These are phyloP conservation scores for Cucurbita maxima DNA, from an alignment of 306 rosid species.

Conservation along the genomic window DNA sequence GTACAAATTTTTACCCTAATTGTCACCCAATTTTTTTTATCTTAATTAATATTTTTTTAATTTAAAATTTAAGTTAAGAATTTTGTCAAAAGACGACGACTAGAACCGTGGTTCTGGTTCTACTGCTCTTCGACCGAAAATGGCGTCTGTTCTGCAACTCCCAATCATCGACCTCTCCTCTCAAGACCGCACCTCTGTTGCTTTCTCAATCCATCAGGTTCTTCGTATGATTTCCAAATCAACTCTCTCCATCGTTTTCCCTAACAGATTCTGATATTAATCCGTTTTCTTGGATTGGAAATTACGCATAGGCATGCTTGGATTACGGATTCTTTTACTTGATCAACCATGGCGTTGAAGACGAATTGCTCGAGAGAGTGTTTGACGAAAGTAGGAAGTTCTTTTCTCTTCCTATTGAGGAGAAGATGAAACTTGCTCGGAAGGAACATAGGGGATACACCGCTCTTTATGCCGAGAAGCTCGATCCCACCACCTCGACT, in stretches of 20 bases:
- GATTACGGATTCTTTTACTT: slow-evolving; percentile 76
- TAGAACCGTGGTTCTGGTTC: not conserved
- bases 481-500: slow-evolving; percentile 28
- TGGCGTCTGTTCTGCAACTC: slow-evolving; percentile 25
- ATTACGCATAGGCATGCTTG: slow-evolving; percentile 40
- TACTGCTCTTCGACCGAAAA: not conserved
- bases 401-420: slow-evolving; percentile 44
- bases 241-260: not conserved
- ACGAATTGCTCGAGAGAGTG: slow-evolving; percentile 20
- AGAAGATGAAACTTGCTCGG: slow-evolving; percentile 41
- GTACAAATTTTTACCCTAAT: no score
- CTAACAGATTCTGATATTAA: not conserved
- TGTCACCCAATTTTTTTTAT: no score
- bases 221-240: not conserved
- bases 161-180: slow-evolving; percentile 60
- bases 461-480: slow-evolving; percentile 48
- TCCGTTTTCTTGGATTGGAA: not conserved
- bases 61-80: no score
- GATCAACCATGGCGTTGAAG: slow-evolving; percentile 64
- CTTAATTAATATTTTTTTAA: no score
- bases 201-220: slow-evolving; percentile 49
- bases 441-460: slow-evolving; percentile 62
- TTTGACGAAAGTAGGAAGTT: slow-evolving; percentile 38
- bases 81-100: no score
- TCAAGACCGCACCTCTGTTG: slow-evolving; percentile 36